Base-by-base conservation (phyloP, 768 basidiomycete genomes). In the Xerocomus brunneocitrinus region DNA sequence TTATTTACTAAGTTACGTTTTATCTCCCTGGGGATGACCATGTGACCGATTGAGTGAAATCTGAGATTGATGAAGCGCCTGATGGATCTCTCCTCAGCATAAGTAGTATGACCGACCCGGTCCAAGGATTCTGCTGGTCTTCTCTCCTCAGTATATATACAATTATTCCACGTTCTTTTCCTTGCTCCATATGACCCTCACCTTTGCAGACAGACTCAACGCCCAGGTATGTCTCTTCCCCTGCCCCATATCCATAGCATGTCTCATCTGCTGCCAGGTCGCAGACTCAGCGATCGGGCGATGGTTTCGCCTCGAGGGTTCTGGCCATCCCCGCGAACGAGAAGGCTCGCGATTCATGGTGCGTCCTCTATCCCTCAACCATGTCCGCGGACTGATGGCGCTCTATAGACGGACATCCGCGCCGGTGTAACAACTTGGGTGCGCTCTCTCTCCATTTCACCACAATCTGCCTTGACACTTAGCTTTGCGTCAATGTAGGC, bases 351-450 rank as follows among this genome's bases (percentile, higher is more conserved):
- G 79, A 54, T 89, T 87, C 60, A 76, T 78, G 58, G 79, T 81
- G 46, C 30, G 48, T 57, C 4, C 70, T 75, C 45, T 34, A 3
- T 32, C 30, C 30, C 13, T 27, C 5, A 12, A 9, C 19, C 39
- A n/a, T 27, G 9, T 41, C 16, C 19, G 19, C 43, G 7, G 12
- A 24, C 53, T 62, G n/a, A 71, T 46, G 6, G 30, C 27, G 38
- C 22, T 9, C 32, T 27, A 9, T 43, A 89, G 85, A 88, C 85
- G 30, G 88, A 90, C 69, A 73, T 90, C 52, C 85, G 87, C 52
- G 88, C 88, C 22, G 88, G 88, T 32, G 22, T 90, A 35, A 90
- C 88, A 52, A 90, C 88, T 72, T 90, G 87, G 87, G 87, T 87
- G 61, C 64, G 83, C 56, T 14, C n/a, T 13, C 27, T 8, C 14